Evolutionary conservation across 1,284 basidiomycete species (phyloP).

Genomic region (Trichosporon coremiiforme): DNA sequence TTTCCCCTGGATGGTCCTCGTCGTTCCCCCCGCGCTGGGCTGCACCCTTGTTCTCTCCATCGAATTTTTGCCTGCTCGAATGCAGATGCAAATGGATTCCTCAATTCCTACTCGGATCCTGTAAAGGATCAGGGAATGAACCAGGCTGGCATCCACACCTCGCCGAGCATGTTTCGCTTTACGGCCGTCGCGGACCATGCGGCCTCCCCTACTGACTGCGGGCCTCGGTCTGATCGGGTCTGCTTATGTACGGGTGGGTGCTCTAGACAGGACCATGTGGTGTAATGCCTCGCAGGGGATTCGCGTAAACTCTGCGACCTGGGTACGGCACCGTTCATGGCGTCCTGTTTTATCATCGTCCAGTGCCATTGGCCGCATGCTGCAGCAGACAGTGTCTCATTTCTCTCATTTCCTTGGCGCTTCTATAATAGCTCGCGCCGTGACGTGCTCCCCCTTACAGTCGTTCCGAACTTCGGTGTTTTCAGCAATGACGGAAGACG

Average conservation of each 20-base stretch:
- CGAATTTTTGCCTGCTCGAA: background rate
- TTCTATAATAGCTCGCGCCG: too few relatives aligned
- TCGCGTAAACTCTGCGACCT: background rate
- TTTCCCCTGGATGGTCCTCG: background rate
- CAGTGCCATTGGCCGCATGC: background rate
- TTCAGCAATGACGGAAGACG: background rate
- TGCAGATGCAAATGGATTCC: background rate
- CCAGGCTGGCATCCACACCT: background rate
- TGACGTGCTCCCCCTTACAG: too few relatives aligned
- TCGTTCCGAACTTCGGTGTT: too few relatives aligned
- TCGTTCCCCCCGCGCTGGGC: background rate
- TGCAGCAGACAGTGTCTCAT: background rate
- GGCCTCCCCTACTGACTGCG: background rate
- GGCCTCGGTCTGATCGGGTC: background rate
- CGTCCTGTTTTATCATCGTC: background rate
- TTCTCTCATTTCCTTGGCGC: too few relatives aligned
- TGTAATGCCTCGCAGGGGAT: constrained; percentile 2
- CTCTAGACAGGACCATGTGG: background rate
- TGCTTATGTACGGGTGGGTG: background rate
- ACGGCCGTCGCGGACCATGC: background rate
- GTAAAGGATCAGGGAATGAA: background rate
- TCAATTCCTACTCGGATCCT: background rate
- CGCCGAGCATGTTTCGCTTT: background rate
- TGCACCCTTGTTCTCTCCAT: background rate
- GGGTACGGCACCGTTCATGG: background rate